Base-by-base conservation (phyloP, 2,329 filamentous ascomycete species). In the Alternaria infectoria region DNA sequence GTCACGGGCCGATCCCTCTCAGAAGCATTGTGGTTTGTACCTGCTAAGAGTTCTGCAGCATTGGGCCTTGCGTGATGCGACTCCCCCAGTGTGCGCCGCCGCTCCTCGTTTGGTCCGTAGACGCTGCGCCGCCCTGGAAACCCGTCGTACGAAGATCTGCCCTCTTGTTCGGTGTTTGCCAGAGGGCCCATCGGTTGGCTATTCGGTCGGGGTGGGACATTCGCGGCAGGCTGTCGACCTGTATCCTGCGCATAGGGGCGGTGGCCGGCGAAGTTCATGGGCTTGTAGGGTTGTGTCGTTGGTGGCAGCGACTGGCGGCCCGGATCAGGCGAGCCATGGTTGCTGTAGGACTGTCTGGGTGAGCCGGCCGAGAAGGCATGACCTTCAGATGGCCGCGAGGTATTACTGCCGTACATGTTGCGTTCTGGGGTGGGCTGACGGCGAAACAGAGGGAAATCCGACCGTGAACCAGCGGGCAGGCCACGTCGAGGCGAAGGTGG, bases 401-500 rank as follows among this genome's bases (percentile, higher is more conserved):
- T 57, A 32, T 65, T 71, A 50, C 54, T 67, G 11, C 66, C 62
- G 49, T 76, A 74, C 54, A 74, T 67, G 62, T 74, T 73, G 61
- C 78, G 75, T 11, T 82, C 80, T 10, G 80, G 79, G 15, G 80
- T 80, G 25, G 75, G 67, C 43, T 79, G 77, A 19, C 78, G 75
- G 40, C 78, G 75, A 55, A 76, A 81, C 11, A 74, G 67, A 36
- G 69, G 73, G 59, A 79, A 80, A 10, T 81, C 79, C 59, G 76
- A 62, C 61, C 77, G 73, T 6, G 74, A 58, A 19, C 67, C 75
- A 54, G 75, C 69, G 50, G 74, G 67, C 56, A 76, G 67, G 28
- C 64, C 72, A 52, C 79, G 78, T 59, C 79, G 74, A 28, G 80
- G 83, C 21, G 83, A 85, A 44, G 83, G 81, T 47, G 83, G 83